phyloP scores from a whole-genome alignment of 2,329 filamentous ascomycete genomes.

The Leptodontidium sp. region DNA sequence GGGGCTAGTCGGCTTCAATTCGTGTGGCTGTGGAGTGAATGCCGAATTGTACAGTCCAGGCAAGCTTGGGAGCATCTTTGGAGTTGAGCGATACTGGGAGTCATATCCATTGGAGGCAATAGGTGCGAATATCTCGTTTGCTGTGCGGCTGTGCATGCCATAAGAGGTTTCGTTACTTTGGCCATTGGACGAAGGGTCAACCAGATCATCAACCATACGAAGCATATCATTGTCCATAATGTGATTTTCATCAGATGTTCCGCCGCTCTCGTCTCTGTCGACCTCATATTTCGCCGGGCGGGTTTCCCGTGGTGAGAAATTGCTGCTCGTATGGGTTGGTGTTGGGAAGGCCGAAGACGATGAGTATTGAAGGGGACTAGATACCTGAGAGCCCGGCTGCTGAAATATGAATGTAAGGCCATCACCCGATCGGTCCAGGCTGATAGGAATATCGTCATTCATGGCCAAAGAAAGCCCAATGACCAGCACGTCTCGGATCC shows the following conservation, averaged over 20 bases:
- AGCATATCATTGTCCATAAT: conserved; percentile 58
- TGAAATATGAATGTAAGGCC: conserved; percentile 56
- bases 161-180: conserved; percentile 58
- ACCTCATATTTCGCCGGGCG: conserved; percentile 5
- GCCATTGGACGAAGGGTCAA: conserved; percentile 48
- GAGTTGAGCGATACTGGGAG: conserved; percentile 46
- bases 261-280: conserved; percentile 27
- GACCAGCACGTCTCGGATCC: conserved; percentile 68
- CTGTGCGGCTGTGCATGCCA: conserved; percentile 61
- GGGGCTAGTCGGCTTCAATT: conserved; percentile 49
- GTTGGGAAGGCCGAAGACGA: conserved; percentile 15
- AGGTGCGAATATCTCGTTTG: conserved; percentile 52
- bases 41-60: conserved; percentile 55
- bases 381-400: conserved; percentile 45
- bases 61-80: conserved; percentile 47
- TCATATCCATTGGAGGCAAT: conserved; percentile 47
- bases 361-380: not conserved
- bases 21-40: conserved; percentile 54
- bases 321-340: conserved; percentile 13
- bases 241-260: conserved; percentile 37
- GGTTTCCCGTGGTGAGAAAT: conserved; percentile 16
- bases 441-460: conserved; percentile 50
- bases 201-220: conserved; percentile 65
- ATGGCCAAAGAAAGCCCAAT: conserved; percentile 67
- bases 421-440: conserved; percentile 51